Conservation (phyloP, 1,284 basidiomycete genomes). For the Cutaneotrichosporon sp. region DNA sequence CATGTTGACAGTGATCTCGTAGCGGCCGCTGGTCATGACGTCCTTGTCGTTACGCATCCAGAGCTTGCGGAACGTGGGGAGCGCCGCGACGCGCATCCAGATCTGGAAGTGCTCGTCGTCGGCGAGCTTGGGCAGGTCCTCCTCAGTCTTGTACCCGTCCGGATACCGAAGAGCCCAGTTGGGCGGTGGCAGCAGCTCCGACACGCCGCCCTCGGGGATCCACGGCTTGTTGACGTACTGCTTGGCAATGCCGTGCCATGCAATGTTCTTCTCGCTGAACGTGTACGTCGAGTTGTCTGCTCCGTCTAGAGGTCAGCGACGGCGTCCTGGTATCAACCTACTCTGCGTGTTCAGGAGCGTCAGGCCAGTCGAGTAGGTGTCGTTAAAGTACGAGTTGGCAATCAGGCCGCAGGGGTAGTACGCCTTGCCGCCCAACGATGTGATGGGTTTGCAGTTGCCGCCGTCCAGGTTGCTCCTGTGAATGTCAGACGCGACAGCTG, state of each 20-base stretch:
- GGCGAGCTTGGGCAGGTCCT: slow-evolving; percentile 69
- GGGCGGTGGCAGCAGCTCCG: slow-evolving; percentile 79
- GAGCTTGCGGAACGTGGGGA: slow-evolving; percentile 94
- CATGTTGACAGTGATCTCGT: slow-evolving; percentile 70
- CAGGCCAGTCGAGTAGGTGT: slow-evolving; percentile 66
- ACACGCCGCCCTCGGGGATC: slow-evolving; percentile 56
- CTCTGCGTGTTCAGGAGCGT: slow-evolving; percentile 55
- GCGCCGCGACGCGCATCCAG: slow-evolving; percentile 97
- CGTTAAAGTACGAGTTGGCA: slow-evolving; percentile 97
- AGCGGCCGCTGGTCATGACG: slow-evolving; percentile 66
- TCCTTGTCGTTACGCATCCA: slow-evolving; percentile 85
- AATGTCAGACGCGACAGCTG: too few species aligned
- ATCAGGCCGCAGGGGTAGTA: slow-evolving; percentile 96
- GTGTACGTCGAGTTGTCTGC: slow-evolving; percentile 57
- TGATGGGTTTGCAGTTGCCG: slow-evolving; percentile 88
- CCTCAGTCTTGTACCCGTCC: slow-evolving; percentile 63
- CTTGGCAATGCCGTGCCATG: slow-evolving; percentile 88
- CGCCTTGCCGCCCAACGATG: slow-evolving; percentile 53
- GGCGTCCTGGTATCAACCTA: slow-evolving; percentile 11
- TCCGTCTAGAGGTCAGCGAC: slow-evolving; percentile 41
- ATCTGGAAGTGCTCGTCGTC: slow-evolving; percentile 94
- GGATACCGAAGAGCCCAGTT: slow-evolving; percentile 77
- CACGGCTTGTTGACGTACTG: slow-evolving; percentile 65
- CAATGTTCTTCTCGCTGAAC: slow-evolving; percentile 77
- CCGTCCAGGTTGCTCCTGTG: slow-evolving; percentile 53